Conservation (phyloP, 176 grass and related monocot genomes). For the Bromus sterilis region DNA sequence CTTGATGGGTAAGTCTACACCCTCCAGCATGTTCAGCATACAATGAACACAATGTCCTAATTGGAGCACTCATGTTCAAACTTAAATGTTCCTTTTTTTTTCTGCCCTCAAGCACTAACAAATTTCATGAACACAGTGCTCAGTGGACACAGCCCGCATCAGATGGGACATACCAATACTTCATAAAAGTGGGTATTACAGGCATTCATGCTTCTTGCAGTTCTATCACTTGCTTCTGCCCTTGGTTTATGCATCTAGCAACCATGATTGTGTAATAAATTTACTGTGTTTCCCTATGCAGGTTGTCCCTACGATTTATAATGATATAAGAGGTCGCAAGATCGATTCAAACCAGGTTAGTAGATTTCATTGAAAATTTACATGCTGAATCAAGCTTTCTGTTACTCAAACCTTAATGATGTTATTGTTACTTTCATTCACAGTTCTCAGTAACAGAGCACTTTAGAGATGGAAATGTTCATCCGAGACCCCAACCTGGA, state of each 20-base stretch:
- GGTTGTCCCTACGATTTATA: constrained; percentile 97
- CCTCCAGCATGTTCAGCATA: constrained; percentile 5
- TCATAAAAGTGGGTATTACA: constrained; percentile 70
- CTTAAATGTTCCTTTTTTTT: neutral
- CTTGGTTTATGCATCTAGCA: constrained; percentile 16
- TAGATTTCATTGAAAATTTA: constrained; percentile 16
- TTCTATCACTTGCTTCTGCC: constrained; percentile 9
- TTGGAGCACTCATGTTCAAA: neutral
- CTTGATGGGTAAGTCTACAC: constrained; percentile 68
- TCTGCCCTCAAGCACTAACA: neutral
- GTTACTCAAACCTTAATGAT: constrained; percentile 1
- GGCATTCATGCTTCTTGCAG: constrained; percentile 3
- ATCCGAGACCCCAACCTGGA: constrained; percentile 50
- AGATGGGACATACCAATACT: constrained; percentile 95
- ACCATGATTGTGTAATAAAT: no score
- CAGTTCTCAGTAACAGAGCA: constrained; percentile 97
- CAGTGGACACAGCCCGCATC: constrained; percentile 64
- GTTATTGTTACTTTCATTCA: constrained; percentile 3
- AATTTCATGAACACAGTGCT: constrained; percentile 44
- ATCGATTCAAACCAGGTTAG: constrained; percentile 84
- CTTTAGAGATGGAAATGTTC: constrained; percentile 73
- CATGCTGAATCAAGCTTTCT: neutral
- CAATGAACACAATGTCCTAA: neutral
- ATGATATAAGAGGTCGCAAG: constrained; percentile 57
- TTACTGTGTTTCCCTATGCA: constrained; percentile 24